These are phyloP conservation scores for Puccinia coronata DNA, from an alignment of 1,284 basidiomycete genomes.

Conservation along the genomic window DNA sequence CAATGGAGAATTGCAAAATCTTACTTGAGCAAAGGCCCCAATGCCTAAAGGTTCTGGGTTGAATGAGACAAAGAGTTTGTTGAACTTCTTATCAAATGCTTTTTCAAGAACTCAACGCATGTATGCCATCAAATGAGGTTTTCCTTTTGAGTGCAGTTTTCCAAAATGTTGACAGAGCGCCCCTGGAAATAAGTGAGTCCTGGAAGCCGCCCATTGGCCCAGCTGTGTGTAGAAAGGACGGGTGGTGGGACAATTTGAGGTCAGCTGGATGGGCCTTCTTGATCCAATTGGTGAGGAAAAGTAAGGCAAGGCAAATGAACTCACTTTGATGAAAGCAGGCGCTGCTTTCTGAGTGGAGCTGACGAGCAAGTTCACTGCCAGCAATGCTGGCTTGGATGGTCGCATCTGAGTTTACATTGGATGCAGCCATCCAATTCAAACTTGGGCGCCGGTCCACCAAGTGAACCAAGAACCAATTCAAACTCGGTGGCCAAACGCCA, in stretches of 20 bases:
- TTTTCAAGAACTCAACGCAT: slow-evolving; percentile 80
- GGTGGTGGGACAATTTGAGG: slow-evolving; percentile 11
- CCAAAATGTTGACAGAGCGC: slow-evolving; percentile 84
- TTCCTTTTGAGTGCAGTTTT: slow-evolving; percentile 83
- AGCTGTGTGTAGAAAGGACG: slow-evolving; percentile 64
- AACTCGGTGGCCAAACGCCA: too few relatives aligned
- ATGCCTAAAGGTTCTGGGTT: slow-evolving; percentile 84
- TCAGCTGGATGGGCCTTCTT: not conserved
- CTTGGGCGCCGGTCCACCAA: too few relatives aligned
- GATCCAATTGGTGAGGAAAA: not conserved
- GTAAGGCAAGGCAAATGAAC: not conserved
- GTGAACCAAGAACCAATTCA: too few relatives aligned
- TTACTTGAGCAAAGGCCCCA: slow-evolving; percentile 94
- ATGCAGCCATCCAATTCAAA: too few relatives aligned
- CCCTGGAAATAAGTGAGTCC: slow-evolving; percentile 91
- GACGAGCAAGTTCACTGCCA: too few relatives aligned
- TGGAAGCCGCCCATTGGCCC: slow-evolving; percentile 96
- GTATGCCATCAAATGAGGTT: slow-evolving; percentile 76
- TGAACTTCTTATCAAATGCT: slow-evolving; percentile 74
- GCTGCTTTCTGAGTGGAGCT: slow-evolving; percentile 89
- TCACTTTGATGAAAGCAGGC: slow-evolving; percentile 93
- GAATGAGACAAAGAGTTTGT: slow-evolving; percentile 90
- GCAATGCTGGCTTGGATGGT: too few relatives aligned
- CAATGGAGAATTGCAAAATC: slow-evolving; percentile 50
- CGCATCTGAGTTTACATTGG: too few relatives aligned